Percentiles rank a stretch among this genome's conserved stretches.
These are phyloP conservation scores for Ceratocystis diversiconidia DNA, from an alignment of 2,329 filamentous ascomycete species.

Conservation along the genomic window DNA sequence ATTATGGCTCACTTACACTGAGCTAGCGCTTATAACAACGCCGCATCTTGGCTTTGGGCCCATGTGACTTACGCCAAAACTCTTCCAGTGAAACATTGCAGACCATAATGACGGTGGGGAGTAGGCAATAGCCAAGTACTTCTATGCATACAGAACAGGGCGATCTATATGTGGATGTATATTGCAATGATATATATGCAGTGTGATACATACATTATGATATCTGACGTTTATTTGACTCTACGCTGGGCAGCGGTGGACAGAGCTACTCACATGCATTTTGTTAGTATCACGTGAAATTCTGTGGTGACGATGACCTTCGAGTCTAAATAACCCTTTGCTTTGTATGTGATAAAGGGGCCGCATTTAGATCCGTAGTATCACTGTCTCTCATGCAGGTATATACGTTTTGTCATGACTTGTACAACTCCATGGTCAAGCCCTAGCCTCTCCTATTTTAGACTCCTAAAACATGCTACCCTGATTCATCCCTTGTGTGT, in stretches of 20 bases:
- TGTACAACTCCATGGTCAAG: background rate
- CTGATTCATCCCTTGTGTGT: background rate
- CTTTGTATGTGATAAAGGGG: background rate
- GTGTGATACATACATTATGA: background rate
- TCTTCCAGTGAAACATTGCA: background rate
- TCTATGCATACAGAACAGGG: background rate
- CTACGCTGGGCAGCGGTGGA: background rate
- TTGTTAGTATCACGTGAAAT: background rate
- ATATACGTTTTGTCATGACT: background rate
- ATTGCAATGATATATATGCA: background rate
- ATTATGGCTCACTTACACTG: background rate
- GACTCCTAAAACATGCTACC: background rate
- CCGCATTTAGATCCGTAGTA: background rate
- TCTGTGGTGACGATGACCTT: background rate
- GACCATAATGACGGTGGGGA: background rate
- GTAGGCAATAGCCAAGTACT: background rate
- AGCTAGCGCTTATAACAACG: background rate
- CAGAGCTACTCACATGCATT: background rate
- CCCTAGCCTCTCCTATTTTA: background rate
- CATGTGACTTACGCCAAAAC: background rate
- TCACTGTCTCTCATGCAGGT: background rate
- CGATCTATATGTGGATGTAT: background rate
- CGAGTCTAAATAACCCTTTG: background rate
- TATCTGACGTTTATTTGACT: background rate
- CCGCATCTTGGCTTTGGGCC: background rate